Evolutionary conservation across 192 early-diverging fungal genomes (phyloP).

Genomic region (Chytriomyces sp.): DNA sequence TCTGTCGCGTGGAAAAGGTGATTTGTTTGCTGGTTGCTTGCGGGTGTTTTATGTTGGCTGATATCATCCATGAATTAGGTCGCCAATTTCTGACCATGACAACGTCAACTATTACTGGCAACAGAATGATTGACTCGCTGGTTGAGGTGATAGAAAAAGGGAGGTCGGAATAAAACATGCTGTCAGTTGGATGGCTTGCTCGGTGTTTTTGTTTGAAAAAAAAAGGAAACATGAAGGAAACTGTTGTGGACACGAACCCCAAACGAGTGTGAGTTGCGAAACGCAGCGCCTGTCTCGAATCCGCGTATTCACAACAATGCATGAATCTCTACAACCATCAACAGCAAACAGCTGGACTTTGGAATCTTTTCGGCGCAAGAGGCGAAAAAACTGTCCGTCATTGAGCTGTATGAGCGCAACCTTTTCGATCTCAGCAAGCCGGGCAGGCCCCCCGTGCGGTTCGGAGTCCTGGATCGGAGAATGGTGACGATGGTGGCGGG

Average conservation of each 20-base stretch:
- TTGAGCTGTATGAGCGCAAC: conserved; percentile 90
- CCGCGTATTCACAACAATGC: too few relatives aligned
- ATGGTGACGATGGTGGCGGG: conserved; percentile 56
- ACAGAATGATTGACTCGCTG: conserved; percentile 69
- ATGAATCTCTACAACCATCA: neutral
- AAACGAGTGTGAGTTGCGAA: conserved; percentile 28
- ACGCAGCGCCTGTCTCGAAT: too few relatives aligned
- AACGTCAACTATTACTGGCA: conserved; percentile 89
- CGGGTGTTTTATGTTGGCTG: conserved; percentile 6
- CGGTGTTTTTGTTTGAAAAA: conserved; percentile 13
- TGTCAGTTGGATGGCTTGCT: conserved; percentile 61
- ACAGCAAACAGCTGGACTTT: conserved; percentile 87
- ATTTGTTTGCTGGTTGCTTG: conserved; percentile 43
- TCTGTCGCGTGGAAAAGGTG: conserved; percentile 78
- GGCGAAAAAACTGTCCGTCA: conserved; percentile 84
- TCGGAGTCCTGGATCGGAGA: conserved; percentile 89
- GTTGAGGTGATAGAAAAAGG: conserved; percentile 16
- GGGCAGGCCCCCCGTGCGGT: conserved; percentile 75
- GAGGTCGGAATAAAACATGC: too few relatives aligned
- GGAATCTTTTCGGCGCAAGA: conserved; percentile 89
- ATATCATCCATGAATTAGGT: conserved; percentile 44
- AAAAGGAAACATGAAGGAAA: conserved; percentile 15
- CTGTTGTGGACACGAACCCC: conserved; percentile 10
- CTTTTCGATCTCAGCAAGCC: conserved; percentile 74
- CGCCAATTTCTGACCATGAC: conserved; percentile 88